Percentiles rank a stretch among this genome's conserved stretches.
Conservation (phyloP, 2,329 filamentous ascomycete species). For the Fusarium nygamai region DNA sequence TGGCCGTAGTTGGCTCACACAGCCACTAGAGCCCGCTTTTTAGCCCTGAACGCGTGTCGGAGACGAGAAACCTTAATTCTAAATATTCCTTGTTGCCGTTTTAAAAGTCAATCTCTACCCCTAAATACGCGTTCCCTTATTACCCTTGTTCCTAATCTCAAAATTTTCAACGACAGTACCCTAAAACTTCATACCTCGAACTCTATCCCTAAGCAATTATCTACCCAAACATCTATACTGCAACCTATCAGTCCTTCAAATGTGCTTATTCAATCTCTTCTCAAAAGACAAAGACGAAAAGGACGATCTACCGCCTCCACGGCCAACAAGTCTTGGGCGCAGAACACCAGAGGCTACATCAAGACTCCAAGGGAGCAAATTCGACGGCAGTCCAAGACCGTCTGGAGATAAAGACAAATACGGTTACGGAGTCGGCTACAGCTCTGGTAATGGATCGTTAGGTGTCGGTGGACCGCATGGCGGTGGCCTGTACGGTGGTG, state of each 20-base stretch:
- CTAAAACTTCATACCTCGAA: not conserved
- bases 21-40: constrained; percentile 7
- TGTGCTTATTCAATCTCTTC: constrained; percentile 32
- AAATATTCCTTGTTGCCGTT: not conserved
- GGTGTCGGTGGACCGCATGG: constrained; percentile 12
- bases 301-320: constrained; percentile 8
- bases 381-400: constrained; percentile 13
- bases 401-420: not conserved
- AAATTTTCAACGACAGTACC: not conserved
- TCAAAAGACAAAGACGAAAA: constrained; percentile 15
- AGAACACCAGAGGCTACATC: constrained; percentile 29
- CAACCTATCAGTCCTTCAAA: not conserved
- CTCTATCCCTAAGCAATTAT: rapidly evolving
- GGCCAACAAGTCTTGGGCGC: constrained; percentile 9
- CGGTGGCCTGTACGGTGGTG: constrained; percentile 18
- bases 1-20: not conserved
- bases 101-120: not conserved
- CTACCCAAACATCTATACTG: rapidly evolving
- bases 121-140: not conserved
- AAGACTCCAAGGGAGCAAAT: constrained; percentile 17
- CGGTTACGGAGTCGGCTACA: constrained; percentile 7
- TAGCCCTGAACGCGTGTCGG: constrained; percentile 6
- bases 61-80: constrained; percentile 4
- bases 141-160: not conserved
- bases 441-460: constrained; percentile 9